phyloP scores from a whole-genome alignment of 805 yeast genomes.

The Cyberlindnera misumaiensis region DNA sequence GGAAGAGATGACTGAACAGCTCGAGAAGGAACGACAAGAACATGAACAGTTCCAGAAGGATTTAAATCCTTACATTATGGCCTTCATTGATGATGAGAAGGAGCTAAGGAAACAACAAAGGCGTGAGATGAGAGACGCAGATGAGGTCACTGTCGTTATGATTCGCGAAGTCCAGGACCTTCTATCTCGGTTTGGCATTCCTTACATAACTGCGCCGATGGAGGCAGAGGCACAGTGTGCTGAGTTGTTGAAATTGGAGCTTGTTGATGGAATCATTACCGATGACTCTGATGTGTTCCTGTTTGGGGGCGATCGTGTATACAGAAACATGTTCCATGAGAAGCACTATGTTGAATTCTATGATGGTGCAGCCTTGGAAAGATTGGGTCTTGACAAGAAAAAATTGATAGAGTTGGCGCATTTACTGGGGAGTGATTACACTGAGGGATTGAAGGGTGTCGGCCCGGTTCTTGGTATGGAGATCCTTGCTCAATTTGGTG shows the following conservation, averaged over 20 bases:
- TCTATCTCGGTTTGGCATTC: constrained; percentile 83
- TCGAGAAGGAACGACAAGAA: constrained; percentile 66
- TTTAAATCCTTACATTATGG: constrained; percentile 24
- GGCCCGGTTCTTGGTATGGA: constrained; percentile 95
- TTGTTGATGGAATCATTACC: constrained; percentile 93
- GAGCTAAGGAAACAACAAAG: constrained; percentile 53
- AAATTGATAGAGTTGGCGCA: constrained; percentile 76
- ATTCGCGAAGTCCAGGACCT: constrained; percentile 86
- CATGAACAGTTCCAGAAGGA: constrained; percentile 54
- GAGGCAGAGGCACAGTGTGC: constrained; percentile 99
- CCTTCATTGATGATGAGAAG: constrained; percentile 32
- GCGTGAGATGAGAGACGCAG: constrained; percentile 79
- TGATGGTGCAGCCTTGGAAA: constrained; percentile 49
- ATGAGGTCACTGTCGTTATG: constrained; percentile 84
- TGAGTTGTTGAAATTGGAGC: constrained; percentile 51
- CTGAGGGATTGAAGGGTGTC: constrained; percentile 85
- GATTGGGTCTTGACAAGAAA: constrained; percentile 56
- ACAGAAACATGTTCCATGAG: constrained; percentile 92
- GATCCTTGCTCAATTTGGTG: constrained; percentile 75
- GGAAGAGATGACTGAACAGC: constrained; percentile 51
- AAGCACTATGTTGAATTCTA: constrained; percentile 88
- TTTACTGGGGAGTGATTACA: constrained; percentile 89
- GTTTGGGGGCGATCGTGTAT: constrained; percentile 81
- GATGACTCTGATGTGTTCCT: constrained; percentile 96
- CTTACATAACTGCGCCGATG: constrained; percentile 93